Base-by-base conservation (phyloP, 176 grass and related monocot genomes). In the Neostapfia colusana region DNA sequence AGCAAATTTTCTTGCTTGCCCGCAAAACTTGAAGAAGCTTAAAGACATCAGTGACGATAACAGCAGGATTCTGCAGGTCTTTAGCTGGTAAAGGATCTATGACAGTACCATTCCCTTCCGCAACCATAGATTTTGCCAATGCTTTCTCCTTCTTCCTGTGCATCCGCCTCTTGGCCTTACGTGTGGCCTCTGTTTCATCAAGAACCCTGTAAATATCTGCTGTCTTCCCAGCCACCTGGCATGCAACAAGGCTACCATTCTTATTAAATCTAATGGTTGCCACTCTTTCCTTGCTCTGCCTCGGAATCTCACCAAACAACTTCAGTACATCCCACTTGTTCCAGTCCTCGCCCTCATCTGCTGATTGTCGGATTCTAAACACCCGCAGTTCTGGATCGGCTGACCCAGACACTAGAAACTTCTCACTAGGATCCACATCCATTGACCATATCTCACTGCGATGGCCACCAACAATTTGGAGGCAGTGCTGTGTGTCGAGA, bases 311-410 rank as follows among this genome's bases (percentile, higher is more conserved):
- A 14, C 94, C 94, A 89, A 91, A 97, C 15, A 88, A 81, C 79
- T 97, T 97, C 49, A 97, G 79, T 40, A 93, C 56, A 36, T 93
- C 94, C 94, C 94, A 97, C 57, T 93, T 93, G 63, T 79, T 91
- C 86, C 83, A 89, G 26, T 89, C 85, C 18, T 93, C 86, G 16
- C 67, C 70, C 63, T 80, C 81, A 36, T 85, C 90, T 34, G 62
- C 61, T 16, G 79, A 74, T 42, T 82, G 82, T 31, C 78, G 86
- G 26, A 97, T 88, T 63, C 61, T 83, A 68, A 93, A 97, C 46
- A 91, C 92, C n/a, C 79, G 86, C 53, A 93, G 71, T 53, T 97
- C 94, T 26, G 75, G 69, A 55, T 97, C 88, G 2, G 88, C 81
- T 10, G 94, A 97, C 46, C 89, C 94, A 27, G 88, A 87, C n/a